Conservation (phyloP, 2,329 filamentous ascomycete species). For the Penicillium glabrum region DNA sequence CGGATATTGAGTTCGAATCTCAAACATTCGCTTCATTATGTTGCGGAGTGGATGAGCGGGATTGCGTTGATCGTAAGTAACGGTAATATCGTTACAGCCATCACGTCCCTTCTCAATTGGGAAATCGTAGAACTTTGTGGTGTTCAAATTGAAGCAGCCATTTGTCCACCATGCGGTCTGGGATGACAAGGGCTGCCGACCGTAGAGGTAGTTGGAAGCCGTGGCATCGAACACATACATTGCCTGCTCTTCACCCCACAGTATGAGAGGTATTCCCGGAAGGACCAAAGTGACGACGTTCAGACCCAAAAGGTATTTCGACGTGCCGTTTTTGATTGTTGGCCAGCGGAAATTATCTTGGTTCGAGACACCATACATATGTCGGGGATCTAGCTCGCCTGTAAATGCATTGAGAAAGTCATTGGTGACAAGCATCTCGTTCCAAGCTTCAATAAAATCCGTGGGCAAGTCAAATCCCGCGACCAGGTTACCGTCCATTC, state of each 20-base stretch:
- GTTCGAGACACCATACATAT: slow-evolving; percentile 65
- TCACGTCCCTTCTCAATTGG: slow-evolving; percentile 54
- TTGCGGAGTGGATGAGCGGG: slow-evolving; percentile 62
- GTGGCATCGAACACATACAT: slow-evolving; percentile 66
- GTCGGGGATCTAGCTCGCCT: slow-evolving; percentile 62
- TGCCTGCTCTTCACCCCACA: slow-evolving; percentile 68
- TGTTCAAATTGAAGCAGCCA: slow-evolving; percentile 61
- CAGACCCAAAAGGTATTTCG: slow-evolving; percentile 57
- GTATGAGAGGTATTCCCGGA: slow-evolving; percentile 61
- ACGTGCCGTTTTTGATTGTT: slow-evolving; percentile 55
- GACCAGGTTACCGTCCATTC: slow-evolving; percentile 57
- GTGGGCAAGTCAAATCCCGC: slow-evolving; percentile 55
- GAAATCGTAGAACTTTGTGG: slow-evolving; percentile 58
- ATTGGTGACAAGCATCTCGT: slow-evolving; percentile 57
- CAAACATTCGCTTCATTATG: slow-evolving; percentile 61
- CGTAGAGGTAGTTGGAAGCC: slow-evolving; percentile 65
- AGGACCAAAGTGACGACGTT: slow-evolving; percentile 61
- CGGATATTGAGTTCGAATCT: slow-evolving; percentile 57
- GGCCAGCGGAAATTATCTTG: slow-evolving; percentile 68
- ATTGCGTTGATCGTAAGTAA: slow-evolving; percentile 63
- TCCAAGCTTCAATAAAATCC: slow-evolving; percentile 58
- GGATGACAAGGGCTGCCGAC: slow-evolving; percentile 62
- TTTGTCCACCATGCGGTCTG: slow-evolving; percentile 64
- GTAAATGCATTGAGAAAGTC: slow-evolving; percentile 62
- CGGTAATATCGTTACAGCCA: slow-evolving; percentile 59